Percentiles rank a stretch among this genome's conserved stretches.
These are phyloP conservation scores for Chrysosporium queenslandicum DNA, from an alignment of 2,329 filamentous ascomycete species.

Conservation along the genomic window DNA sequence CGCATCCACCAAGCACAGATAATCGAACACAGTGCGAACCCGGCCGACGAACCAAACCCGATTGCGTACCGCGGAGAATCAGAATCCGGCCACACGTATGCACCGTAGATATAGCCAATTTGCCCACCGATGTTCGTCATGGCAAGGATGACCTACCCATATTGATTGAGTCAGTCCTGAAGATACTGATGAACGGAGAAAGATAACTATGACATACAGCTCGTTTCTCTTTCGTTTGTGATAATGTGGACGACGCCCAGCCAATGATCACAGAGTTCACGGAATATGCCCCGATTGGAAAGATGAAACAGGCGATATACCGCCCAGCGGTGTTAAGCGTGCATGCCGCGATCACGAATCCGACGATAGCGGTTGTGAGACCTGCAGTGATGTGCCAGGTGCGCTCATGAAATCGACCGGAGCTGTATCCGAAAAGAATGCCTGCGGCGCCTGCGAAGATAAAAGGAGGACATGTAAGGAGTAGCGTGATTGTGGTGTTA, in stretches of 20 bases:
- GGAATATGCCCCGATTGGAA: conserved; percentile 27
- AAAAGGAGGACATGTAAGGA: conserved; percentile 45
- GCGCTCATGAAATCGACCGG: conserved; percentile 35
- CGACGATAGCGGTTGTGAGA: conserved; percentile 22
- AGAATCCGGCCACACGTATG: conserved; percentile 29
- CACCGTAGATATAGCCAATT: conserved; percentile 33
- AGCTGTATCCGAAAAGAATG: conserved; percentile 42
- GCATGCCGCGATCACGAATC: conserved; percentile 25
- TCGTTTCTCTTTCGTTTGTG: conserved; percentile 37
- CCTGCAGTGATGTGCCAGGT: conserved; percentile 25
- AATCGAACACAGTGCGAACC: conserved; percentile 17
- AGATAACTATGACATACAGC: conserved; percentile 26
- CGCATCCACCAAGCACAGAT: conserved; percentile 20
- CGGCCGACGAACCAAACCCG: conserved; percentile 17
- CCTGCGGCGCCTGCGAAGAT: conserved; percentile 41
- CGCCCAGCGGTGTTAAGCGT: conserved; percentile 24
- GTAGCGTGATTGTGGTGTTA: conserved; percentile 40
- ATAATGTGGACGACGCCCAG: conserved; percentile 36
- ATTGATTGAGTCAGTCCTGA: background rate
- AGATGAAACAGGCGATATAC: conserved; percentile 27
- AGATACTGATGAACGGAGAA: background rate
- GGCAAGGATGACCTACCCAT: conserved; percentile 22
- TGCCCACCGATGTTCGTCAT: conserved; percentile 38
- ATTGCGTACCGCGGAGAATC: conserved; percentile 17
- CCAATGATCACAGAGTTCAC: conserved; percentile 36